Evolutionary conservation across 2,329 filamentous ascomycete species (phyloP).

Genomic region (Calonectria multiphialidica): DNA sequence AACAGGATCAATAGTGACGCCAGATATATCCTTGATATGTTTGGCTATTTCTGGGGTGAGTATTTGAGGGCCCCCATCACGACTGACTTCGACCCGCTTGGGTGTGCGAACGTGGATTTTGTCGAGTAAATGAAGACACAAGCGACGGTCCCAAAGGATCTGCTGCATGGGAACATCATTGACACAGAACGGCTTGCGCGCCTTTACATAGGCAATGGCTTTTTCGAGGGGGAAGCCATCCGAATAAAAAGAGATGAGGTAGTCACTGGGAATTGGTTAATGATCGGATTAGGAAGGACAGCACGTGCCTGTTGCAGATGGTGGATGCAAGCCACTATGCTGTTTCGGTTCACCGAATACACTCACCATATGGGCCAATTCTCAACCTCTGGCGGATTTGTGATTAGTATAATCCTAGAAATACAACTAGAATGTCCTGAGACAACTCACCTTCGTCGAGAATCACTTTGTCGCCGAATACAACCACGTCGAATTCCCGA

Average conservation of each 20-base stretch:
- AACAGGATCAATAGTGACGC: conserved; percentile 78
- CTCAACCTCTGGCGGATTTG: conserved; percentile 74
- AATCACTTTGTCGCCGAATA: conserved; percentile 99
- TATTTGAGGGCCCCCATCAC: conserved; percentile 88
- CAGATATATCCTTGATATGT: conserved; percentile 84
- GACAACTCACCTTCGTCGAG: conserved; percentile 80
- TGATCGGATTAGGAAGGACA: conserved; percentile 35
- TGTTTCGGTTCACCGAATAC: conserved; percentile 50
- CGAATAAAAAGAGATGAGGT: conserved; percentile 97
- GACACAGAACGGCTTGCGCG: conserved; percentile 95
- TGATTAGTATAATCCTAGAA: conserved; percentile 25
- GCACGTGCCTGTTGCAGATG: conserved; percentile 43
- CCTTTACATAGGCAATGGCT: conserved; percentile 93
- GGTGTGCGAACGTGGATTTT: conserved; percentile 92
- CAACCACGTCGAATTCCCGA: conserved; percentile 94
- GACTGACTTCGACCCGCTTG: conserved; percentile 87
- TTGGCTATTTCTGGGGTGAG: conserved; percentile 84
- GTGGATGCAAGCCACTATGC: conserved; percentile 45
- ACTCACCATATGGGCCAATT: conserved; percentile 91
- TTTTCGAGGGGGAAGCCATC: conserved; percentile 98
- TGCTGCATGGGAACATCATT: conserved; percentile 99
- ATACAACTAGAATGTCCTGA: conserved; percentile 8
- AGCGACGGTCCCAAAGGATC: conserved; percentile 92
- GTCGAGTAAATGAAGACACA: conserved; percentile 90
- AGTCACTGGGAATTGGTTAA: conserved; percentile 71